These are phyloP conservation scores for Parathielavia appendiculata DNA, from an alignment of 495 filamentous ascomycete species.

Conservation along the genomic window DNA sequence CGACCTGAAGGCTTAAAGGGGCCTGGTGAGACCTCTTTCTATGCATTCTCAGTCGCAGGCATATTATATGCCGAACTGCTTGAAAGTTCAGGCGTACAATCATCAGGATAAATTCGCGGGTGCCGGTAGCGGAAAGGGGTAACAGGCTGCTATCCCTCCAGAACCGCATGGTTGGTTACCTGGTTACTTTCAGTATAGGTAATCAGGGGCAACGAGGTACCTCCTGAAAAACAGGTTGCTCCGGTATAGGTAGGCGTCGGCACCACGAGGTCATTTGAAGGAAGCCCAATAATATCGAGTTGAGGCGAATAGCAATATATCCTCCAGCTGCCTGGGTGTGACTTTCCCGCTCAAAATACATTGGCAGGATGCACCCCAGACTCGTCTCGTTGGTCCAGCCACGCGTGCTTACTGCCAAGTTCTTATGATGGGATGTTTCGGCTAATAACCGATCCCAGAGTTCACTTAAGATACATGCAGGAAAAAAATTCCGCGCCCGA, in stretches of 20 bases:
- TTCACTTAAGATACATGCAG: background rate
- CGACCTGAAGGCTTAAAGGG: too few species aligned
- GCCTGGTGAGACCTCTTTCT: too few species aligned
- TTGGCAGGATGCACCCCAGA: slow-evolving; percentile 14
- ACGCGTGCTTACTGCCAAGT: slow-evolving; percentile 6
- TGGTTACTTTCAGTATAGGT: background rate
- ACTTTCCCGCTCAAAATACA: slow-evolving; percentile 12
- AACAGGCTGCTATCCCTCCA: too few species aligned
- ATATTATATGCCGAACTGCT: too few species aligned
- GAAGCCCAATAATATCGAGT: background rate
- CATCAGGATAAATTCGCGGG: too few species aligned
- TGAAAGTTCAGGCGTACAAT: too few species aligned
- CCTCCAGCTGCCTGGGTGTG: slow-evolving; percentile 2
- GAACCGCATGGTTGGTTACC: too few species aligned
- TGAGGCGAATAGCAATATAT: slow-evolving; percentile 7
- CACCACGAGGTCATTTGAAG: background rate
- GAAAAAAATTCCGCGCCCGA: slow-evolving; percentile 17
- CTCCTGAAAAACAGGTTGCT: background rate
- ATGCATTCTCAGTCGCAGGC: too few species aligned
- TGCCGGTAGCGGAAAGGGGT: too few species aligned
- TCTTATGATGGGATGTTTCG: slow-evolving; percentile 1
- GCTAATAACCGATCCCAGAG: slow-evolving; percentile 11
- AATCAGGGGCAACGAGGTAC: background rate
- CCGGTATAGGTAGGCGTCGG: background rate
- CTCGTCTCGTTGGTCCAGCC: slow-evolving; percentile 19